These are phyloP conservation scores for Rosa persica DNA, from an alignment of 306 rosid species.

Conservation along the genomic window DNA sequence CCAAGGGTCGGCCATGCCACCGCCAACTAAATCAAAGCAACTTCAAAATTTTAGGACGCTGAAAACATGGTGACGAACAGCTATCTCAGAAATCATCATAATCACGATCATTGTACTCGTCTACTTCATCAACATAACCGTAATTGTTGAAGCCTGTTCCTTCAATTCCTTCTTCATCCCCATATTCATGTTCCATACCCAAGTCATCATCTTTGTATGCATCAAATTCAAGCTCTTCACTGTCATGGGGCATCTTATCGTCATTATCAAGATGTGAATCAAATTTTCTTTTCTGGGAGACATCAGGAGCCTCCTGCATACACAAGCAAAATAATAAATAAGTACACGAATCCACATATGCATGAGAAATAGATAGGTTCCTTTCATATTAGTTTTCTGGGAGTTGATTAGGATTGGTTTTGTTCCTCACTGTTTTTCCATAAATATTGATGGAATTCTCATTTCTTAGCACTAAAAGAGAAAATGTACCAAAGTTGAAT, in stretches of 20 bases:
- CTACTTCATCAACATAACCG: conserved; percentile 6
- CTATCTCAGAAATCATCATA: conserved; percentile 10
- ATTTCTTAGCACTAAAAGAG: too few species aligned
- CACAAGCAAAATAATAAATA: background rate
- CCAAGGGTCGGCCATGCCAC: background rate
- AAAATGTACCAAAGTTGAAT: too few species aligned
- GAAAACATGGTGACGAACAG: background rate
- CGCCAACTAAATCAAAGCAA: background rate
- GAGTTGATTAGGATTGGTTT: background rate
- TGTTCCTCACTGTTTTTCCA: background rate
- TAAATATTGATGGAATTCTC: background rate
- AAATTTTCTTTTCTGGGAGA: background rate
- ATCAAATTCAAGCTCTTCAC: background rate
- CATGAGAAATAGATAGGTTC: background rate
- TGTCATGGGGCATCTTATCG: background rate
- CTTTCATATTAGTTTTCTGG: background rate
- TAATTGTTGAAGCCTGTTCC: conserved; percentile 1
- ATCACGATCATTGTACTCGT: conserved; percentile 11
- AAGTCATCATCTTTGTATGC: background rate
- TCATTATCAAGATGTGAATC: conserved; percentile 7
- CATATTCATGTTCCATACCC: background rate
- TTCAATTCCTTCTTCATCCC: background rate
- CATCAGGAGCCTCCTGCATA: conserved; percentile 14
- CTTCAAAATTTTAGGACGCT: background rate
- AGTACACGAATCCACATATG: background rate